Conservation (phyloP, 2,329 filamentous ascomycete genomes). For the Sclerotinia spermophila region DNA sequence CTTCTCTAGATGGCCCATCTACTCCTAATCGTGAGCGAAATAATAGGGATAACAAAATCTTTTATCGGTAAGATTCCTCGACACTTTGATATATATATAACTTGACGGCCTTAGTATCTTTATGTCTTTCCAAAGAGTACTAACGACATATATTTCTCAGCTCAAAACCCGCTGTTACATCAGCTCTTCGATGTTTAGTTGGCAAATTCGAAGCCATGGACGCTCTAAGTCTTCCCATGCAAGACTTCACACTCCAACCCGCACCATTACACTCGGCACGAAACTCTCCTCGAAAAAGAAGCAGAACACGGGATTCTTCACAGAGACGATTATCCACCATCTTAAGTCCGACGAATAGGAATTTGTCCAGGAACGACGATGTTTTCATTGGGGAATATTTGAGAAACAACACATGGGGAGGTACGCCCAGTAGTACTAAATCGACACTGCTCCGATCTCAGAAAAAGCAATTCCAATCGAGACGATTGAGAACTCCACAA, state of each 20-base stretch:
- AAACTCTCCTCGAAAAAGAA: slow-evolving; percentile 13
- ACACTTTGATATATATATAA: neutral
- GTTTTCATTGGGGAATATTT: slow-evolving; percentile 2
- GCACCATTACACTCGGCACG: slow-evolving; percentile 24
- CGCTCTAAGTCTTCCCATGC: slow-evolving; percentile 26
- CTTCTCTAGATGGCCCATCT: neutral
- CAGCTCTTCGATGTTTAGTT: slow-evolving; percentile 28
- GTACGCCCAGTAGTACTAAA: slow-evolving; percentile 1
- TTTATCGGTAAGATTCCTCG: neutral
- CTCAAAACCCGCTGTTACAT: slow-evolving; percentile 16
- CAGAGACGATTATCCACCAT: slow-evolving; percentile 25
- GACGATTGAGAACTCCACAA: neutral
- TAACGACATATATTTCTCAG: neutral
- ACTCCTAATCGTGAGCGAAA: neutral
- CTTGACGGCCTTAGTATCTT: neutral
- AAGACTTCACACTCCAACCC: slow-evolving; percentile 23
- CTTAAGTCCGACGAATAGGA: slow-evolving; percentile 21
- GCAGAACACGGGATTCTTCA: neutral
- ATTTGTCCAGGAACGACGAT: slow-evolving; percentile 14
- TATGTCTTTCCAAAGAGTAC: neutral
- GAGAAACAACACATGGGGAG: neutral
- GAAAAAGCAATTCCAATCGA: slow-evolving; percentile 2
- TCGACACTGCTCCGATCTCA: neutral
- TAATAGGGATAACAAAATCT: neutral
- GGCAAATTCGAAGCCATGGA: slow-evolving; percentile 35